Evolutionary conservation across 2,329 filamentous ascomycete species (phyloP).

Genomic region (Talaromyces islandicus): DNA sequence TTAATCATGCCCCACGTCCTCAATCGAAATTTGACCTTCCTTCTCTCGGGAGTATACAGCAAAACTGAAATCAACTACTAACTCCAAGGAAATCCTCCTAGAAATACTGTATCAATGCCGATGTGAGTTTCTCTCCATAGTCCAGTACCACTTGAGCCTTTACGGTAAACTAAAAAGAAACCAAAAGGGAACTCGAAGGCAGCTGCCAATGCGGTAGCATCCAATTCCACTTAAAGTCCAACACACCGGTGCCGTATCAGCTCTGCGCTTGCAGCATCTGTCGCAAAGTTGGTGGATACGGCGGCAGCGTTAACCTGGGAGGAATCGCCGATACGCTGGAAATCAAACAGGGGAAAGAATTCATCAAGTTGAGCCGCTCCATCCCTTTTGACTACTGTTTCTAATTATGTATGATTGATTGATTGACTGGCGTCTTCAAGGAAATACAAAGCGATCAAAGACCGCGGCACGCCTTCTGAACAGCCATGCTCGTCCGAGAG

Average conservation of each 20-base stretch:
- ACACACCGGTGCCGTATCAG: conserved; percentile 45
- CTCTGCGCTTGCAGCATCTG: conserved; percentile 46
- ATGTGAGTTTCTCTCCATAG: conserved; percentile 16
- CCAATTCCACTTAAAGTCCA: conserved; percentile 41
- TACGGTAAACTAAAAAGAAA: background rate
- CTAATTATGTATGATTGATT: background rate
- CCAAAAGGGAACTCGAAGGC: conserved; percentile 39
- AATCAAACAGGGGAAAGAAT: conserved; percentile 35
- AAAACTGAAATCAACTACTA: background rate
- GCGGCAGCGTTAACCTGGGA: conserved; percentile 42
- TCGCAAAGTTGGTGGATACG: conserved; percentile 42
- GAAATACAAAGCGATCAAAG: conserved; percentile 41
- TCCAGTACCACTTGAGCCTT: background rate
- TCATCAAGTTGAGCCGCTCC: conserved; percentile 37
- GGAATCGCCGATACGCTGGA: conserved; percentile 38
- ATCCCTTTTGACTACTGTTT: background rate
- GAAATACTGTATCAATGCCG: conserved; percentile 13
- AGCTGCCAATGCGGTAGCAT: conserved; percentile 45
- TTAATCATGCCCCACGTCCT: background rate
- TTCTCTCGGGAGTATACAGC: background rate
- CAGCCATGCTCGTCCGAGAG: conserved; percentile 38
- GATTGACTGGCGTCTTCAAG: conserved; percentile 18
- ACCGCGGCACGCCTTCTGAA: conserved; percentile 36
- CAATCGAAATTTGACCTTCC: background rate
- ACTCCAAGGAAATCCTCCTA: background rate